A percentile compares a stretch with the other conserved stretches of the same genome.
phyloP scores from a whole-genome alignment of 176 grass and related monocot genomes.

The Juncus inflexus region DNA sequence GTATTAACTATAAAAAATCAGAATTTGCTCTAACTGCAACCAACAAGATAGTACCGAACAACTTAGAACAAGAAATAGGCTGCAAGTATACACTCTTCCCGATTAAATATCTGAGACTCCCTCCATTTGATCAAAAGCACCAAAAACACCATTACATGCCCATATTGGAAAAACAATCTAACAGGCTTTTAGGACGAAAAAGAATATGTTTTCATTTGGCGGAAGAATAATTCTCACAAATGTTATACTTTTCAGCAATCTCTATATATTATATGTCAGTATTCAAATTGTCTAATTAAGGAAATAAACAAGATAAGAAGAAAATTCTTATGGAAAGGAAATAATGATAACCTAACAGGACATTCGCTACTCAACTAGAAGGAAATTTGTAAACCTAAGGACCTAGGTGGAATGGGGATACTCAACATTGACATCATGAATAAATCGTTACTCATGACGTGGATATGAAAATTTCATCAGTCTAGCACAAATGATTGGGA shows the following conservation, averaged over 20 bases:
- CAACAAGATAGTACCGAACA: too few relatives aligned
- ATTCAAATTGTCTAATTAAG: background rate
- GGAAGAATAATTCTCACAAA: background rate
- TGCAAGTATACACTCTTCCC: background rate
- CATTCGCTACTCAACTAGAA: too few relatives aligned
- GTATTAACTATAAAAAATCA: background rate
- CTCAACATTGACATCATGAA: too few relatives aligned
- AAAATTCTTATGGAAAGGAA: slow-evolving; percentile 1
- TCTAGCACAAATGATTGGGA: too few relatives aligned
- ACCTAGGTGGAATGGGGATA: background rate
- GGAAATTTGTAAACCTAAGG: too few relatives aligned
- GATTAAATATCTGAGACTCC: background rate
- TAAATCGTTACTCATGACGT: too few relatives aligned
- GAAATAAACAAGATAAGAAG: background rate
- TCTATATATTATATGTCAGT: background rate
- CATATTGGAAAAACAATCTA: background rate
- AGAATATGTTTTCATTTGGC: background rate
- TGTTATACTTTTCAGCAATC: background rate
- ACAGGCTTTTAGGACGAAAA: background rate
- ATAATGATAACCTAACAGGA: background rate
- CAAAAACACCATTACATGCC: background rate
- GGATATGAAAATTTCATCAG: too few relatives aligned
- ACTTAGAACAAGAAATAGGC: too few relatives aligned
- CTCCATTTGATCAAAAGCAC: background rate
- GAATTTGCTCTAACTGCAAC: background rate